Conservation (phyloP, 2,329 filamentous ascomycete species). For the Metarhizium anisopliae region DNA sequence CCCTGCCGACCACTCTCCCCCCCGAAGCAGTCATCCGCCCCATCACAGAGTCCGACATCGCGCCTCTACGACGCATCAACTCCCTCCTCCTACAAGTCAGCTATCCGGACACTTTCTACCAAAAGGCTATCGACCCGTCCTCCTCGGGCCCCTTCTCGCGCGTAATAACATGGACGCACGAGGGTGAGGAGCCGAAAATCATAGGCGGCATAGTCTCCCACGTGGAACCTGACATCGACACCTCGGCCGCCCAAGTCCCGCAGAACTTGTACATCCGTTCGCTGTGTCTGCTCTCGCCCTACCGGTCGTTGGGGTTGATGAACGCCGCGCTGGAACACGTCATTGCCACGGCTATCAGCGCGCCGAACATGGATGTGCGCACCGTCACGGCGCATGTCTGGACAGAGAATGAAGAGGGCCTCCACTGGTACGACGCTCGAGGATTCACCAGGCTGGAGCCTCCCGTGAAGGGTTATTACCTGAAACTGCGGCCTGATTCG, state of each 20-base stretch:
- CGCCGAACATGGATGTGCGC: constrained; percentile 28
- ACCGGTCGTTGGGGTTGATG: constrained; percentile 50
- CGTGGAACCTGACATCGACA: constrained; percentile 34
- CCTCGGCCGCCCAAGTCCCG: constrained; percentile 7
- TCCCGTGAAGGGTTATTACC: constrained; percentile 50
- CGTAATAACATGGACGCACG: constrained; percentile 48
- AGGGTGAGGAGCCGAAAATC: constrained; percentile 35
- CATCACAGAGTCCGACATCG: constrained; percentile 41
- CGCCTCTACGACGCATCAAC: constrained; percentile 55
- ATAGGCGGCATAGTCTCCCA: constrained; percentile 55
- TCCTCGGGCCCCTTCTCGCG: constrained; percentile 47
- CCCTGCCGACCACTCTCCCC: constrained; percentile 26
- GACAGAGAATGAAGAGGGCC: constrained; percentile 55
- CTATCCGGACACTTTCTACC: constrained; percentile 58
- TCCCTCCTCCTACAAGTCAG: constrained; percentile 53
- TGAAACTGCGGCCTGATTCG: constrained; percentile 50
- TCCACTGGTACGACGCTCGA: constrained; percentile 52
- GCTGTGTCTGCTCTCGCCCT: constrained; percentile 53
- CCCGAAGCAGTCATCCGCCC: constrained; percentile 43
- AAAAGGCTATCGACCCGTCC: constrained; percentile 39
- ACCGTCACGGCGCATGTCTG: constrained; percentile 58
- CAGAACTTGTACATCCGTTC: constrained; percentile 56
- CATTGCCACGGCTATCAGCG: constrained; percentile 26
- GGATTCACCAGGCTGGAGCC: constrained; percentile 43
- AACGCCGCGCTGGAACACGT: constrained; percentile 47